Percentiles rank a stretch among this genome's conserved stretches.
Evolutionary conservation across 345 rosid species (phyloP).

Genomic region (Pseudoturritis turrita): DNA sequence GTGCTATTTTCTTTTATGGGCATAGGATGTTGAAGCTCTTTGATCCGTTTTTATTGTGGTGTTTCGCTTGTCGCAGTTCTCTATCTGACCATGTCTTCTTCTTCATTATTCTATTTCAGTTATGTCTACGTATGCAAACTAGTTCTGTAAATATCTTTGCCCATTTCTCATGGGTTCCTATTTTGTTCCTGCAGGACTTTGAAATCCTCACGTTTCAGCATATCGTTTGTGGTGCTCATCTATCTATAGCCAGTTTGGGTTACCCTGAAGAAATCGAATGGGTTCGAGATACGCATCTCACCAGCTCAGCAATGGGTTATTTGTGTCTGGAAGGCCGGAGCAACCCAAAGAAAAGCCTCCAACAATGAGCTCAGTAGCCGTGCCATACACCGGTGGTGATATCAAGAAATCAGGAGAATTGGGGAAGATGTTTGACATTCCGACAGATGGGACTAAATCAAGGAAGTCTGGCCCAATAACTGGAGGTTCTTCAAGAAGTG

Average conservation of each 20-base stretch:
- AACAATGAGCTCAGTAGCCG: slow-evolving; percentile 86
- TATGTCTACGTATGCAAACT: not conserved
- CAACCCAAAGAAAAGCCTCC: slow-evolving; percentile 94
- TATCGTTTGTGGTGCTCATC: slow-evolving; percentile 2
- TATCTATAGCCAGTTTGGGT: slow-evolving; percentile 6
- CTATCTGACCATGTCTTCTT: not conserved
- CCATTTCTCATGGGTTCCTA: not conserved
- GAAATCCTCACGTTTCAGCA: not conserved
- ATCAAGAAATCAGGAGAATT: slow-evolving; percentile 94
- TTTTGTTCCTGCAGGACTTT: slow-evolving; percentile 10
- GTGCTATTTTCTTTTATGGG: not conserved
- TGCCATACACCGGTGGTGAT: slow-evolving; percentile 98
- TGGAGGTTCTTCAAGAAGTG: slow-evolving; percentile 76
- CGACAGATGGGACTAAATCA: slow-evolving; percentile 81
- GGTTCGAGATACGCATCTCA: slow-evolving; percentile 96
- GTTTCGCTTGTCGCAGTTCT: not conserved
- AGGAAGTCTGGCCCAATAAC: slow-evolving; percentile 95
- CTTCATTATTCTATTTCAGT: not conserved
- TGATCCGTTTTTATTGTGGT: not conserved
- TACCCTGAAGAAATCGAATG: slow-evolving; percentile 43
- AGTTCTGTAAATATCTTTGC: not conserved
- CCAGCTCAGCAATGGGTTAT: slow-evolving; percentile 95
- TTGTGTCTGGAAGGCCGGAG: slow-evolving; percentile 94
- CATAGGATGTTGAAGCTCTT: not conserved
- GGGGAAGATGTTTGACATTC: slow-evolving; percentile 98